Base-by-base conservation (phyloP, 2,329 filamentous ascomycete species). In the Botrytis pseudocinerea region DNA sequence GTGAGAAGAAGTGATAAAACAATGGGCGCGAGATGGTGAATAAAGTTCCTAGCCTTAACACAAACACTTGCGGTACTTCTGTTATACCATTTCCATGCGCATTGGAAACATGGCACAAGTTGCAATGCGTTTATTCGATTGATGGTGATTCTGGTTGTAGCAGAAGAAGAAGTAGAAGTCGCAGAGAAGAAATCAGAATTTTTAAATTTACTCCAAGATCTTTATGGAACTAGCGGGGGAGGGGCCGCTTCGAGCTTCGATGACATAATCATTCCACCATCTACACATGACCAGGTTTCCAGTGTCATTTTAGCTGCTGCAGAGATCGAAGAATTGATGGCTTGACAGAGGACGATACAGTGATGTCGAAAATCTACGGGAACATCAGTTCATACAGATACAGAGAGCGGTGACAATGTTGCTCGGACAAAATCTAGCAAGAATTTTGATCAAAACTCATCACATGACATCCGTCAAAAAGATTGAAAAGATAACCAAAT, bases 401-500 rank as follows among this genome's bases (percentile, higher is more conserved):
- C 25, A n/a, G 18, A 57, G n/a, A 18, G 60, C 35, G 16, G 16
- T 62, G 32, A 54, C 2, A 14, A 68, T 68, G 65, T 68, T 38
- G 65, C 18, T 40, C 9, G 48, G 35, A 1, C 48, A 42, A 42
- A 68, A 42, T 5, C 32, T 68, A 2, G n/a, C 54, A 35, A 77
- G 78, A 79, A 88, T 91, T 44, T 84, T 95, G 63, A 93, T 95
- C 74, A 88, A 91, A 70, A 95, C 92, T 0, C 92, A 95, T 77
- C 92, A 95, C 81, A 94, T 95, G 79, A 94, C 92, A 6, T 94
- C 91, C 0, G 90, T 92, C 76, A 94, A 93, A 80, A 95, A 95
- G 79, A 86, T 91, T 62, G 83, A 85, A 40, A 85, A 85, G 72
- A 85, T 95, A 35, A 88, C 85, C 69, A 91, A 92, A 80, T 89